Evolutionary conservation across 1,284 basidiomycete species (phyloP).

Genomic region (Austroboletus novae-zelandiae): DNA sequence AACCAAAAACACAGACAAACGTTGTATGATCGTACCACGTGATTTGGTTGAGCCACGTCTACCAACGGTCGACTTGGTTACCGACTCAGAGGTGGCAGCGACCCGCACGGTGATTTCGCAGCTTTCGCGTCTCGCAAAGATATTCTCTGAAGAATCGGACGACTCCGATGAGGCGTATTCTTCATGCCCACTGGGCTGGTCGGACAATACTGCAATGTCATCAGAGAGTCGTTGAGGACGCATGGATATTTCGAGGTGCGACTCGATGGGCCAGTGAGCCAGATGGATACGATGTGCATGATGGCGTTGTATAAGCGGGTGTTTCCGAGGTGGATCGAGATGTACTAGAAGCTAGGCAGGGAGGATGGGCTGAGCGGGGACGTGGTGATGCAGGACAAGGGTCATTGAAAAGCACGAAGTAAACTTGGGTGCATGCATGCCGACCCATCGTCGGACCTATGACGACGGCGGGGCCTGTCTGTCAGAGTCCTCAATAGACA

Average conservation of each 20-base stretch:
- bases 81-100: too few relatives aligned
- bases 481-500: too few relatives aligned
- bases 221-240: conserved; percentile 92
- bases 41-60: background rate
- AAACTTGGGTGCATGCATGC: too few relatives aligned
- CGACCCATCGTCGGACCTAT: too few relatives aligned
- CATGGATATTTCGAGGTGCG: conserved; percentile 98
- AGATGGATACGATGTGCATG: conserved; percentile 96
- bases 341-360: conserved; percentile 41
- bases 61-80: too few relatives aligned
- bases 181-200: too few relatives aligned
- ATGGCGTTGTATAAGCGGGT: conserved; percentile 91
- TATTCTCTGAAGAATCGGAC: background rate
- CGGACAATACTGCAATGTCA: conserved; percentile 34
- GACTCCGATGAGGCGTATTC: background rate
- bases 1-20: too few relatives aligned
- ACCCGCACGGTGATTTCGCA: background rate
- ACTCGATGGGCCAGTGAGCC: conserved; percentile 92
- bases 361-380: conserved; percentile 7
- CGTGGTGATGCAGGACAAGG: conserved; percentile 24
- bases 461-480: too few relatives aligned
- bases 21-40: conserved; percentile 1
- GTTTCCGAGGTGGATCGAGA: conserved; percentile 78
- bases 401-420: too few relatives aligned
- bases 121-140: background rate